Percentiles rank a stretch among this genome's conserved stretches.
These are phyloP conservation scores for Cokeromyces recurvatus DNA, from an alignment of 371 early-diverging fungal species.

Conservation along the genomic window DNA sequence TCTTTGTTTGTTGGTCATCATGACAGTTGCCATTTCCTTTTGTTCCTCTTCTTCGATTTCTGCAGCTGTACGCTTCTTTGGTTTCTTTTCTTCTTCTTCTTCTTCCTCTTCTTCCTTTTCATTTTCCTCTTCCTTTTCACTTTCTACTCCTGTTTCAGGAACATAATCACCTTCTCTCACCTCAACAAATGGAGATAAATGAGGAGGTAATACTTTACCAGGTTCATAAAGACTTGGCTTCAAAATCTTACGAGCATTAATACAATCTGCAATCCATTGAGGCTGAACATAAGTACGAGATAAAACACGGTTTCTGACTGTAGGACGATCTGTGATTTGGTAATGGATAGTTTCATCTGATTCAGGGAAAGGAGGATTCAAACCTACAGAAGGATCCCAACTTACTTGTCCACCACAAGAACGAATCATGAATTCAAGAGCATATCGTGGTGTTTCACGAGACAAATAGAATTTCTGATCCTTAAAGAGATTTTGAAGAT, in stretches of 20 bases:
- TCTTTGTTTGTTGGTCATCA: conserved; percentile 93
- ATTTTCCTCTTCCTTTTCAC: conserved; percentile 47
- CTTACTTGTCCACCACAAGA: conserved; percentile 89
- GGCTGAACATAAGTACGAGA: conserved; percentile 91
- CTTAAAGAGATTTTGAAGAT: conserved; percentile 69
- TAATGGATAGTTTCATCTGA: conserved; percentile 81
- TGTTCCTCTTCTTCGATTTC: conserved; percentile 80
- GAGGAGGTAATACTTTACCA: conserved; percentile 87
- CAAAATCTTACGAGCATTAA: conserved; percentile 81
- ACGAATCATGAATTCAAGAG: conserved; percentile 87
- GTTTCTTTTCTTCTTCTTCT: conserved; percentile 70
- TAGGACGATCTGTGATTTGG: conserved; percentile 87
- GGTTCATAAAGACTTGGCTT: conserved; percentile 68
- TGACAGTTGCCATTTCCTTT: conserved; percentile 83
- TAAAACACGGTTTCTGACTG: conserved; percentile 56
- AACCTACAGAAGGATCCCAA: conserved; percentile 80
- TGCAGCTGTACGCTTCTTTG: conserved; percentile 55
- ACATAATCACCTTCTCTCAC: conserved; percentile 84
- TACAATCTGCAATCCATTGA: conserved; percentile 96
- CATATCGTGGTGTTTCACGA: conserved; percentile 92
- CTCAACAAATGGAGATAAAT: conserved; percentile 92
- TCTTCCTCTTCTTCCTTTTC: conserved; percentile 53
- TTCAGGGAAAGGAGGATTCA: conserved; percentile 77
- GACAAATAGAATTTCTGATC: conserved; percentile 81
- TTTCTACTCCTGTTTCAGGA: conserved; percentile 54